phyloP scores from a whole-genome alignment of 2,329 filamentous ascomycete genomes.

The Cryphonectria radicalis region DNA sequence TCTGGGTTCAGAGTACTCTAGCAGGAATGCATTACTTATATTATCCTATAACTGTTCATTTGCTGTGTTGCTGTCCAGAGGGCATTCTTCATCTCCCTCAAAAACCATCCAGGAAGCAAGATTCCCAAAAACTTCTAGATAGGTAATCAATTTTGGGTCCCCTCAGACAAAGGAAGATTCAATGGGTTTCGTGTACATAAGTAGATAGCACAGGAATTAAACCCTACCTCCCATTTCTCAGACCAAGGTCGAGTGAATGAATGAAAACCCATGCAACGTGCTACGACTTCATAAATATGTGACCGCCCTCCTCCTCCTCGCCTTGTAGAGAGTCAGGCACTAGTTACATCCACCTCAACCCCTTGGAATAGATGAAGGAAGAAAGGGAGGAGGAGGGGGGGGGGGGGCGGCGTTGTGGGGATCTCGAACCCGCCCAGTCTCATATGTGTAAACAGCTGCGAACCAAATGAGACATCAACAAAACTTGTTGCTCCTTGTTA shows the following conservation, averaged over 20 bases:
- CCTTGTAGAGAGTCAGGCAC: background rate
- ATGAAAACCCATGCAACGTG: background rate
- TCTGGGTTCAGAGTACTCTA: background rate
- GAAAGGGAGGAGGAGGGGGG: too few relatives aligned
- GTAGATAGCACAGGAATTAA: background rate
- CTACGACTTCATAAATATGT: background rate
- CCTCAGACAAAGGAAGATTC: background rate
- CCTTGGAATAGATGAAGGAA: too few relatives aligned
- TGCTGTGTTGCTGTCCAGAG: too few relatives aligned
- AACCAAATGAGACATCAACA: background rate
- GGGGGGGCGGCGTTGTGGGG: too few relatives aligned
- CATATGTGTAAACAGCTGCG: background rate
- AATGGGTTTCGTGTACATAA: background rate
- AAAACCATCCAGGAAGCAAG: too few relatives aligned
- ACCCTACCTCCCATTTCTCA: background rate
- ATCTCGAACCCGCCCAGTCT: background rate
- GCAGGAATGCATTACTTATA: background rate
- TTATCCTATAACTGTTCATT: background rate
- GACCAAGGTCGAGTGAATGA: background rate
- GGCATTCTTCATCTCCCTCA: too few relatives aligned
- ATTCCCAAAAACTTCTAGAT: too few relatives aligned
- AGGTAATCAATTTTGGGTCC: too few relatives aligned
- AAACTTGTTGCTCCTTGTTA: background rate
- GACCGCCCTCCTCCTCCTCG: background rate
- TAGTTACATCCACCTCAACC: background rate